Conservation (phyloP, 768 basidiomycete genomes). For the Trametes sanguinea region DNA sequence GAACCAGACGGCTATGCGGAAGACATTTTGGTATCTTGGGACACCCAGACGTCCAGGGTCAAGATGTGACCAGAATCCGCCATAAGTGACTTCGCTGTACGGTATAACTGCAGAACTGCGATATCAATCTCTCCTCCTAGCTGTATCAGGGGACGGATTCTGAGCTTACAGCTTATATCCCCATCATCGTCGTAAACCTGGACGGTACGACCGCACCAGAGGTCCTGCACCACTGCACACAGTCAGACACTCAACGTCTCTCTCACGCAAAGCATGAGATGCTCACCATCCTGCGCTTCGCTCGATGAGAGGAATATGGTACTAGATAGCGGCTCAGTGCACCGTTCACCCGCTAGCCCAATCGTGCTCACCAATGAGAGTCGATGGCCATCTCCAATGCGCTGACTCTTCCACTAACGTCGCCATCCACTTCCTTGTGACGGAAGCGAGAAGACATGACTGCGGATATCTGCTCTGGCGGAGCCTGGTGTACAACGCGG, state of each 20-base stretch:
- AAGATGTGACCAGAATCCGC: constrained; percentile 68
- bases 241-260: not conserved
- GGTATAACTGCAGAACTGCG: constrained; percentile 54
- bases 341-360: not conserved
- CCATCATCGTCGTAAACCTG: constrained; percentile 75
- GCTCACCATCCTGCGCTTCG: constrained; percentile 78
- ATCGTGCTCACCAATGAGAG: constrained; percentile 66
- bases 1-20: constrained; percentile 77
- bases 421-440: constrained; percentile 73
- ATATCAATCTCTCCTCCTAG: no score
- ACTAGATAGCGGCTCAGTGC: constrained; percentile 39
- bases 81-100: constrained; percentile 56
- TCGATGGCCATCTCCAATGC: constrained; percentile 92
- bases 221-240: constrained; percentile 65
- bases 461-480: constrained; percentile 60
- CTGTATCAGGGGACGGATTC: no score
- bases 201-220: constrained; percentile 84
- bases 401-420: constrained; percentile 70
- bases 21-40: constrained; percentile 87
- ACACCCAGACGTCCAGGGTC: constrained; percentile 79
- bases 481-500: constrained; percentile 69
- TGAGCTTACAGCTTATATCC: constrained; percentile 71
- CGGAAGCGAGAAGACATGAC: constrained; percentile 82
- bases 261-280: not conserved
- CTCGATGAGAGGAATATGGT: constrained; percentile 82